A percentile compares a stretch with the other conserved stretches of the same genome.
These are phyloP conservation scores for Solanum hybrid DNA, from an alignment of 305 asterid genomes.

Conservation along the genomic window DNA sequence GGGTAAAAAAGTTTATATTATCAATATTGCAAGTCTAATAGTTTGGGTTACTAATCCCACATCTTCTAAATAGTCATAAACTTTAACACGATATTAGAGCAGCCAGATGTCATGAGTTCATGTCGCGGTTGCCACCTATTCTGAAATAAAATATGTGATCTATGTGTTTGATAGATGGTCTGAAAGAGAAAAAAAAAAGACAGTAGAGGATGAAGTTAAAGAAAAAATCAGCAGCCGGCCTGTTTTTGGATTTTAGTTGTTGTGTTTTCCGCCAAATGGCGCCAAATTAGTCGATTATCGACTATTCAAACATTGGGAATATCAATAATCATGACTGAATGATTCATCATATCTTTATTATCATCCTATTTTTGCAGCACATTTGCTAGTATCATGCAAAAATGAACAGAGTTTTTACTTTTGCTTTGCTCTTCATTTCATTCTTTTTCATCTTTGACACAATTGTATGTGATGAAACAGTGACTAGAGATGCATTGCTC, in stretches of 20 bases:
- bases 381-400: conserved; percentile 4
- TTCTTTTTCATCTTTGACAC: conserved; percentile 15
- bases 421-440: conserved; percentile 13
- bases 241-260: background rate
- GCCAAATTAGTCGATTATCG: background rate
- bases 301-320: background rate
- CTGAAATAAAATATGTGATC: background rate
- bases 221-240: background rate
- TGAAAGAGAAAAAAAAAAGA: background rate
- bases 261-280: conserved; percentile 9
- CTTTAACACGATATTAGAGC: background rate
- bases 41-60: background rate
- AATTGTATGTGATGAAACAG: conserved; percentile 24
- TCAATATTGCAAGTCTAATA: background rate
- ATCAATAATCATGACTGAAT: background rate
- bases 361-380: background rate
- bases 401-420: conserved; percentile 18
- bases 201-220: background rate
- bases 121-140: background rate
- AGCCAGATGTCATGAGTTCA: background rate
- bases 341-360: background rate
- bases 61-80: background rate
- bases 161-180: background rate
- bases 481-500: conserved; percentile 17
- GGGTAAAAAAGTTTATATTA: background rate